A percentile compares a stretch with the other conserved stretches of the same genome.
phyloP scores from a whole-genome alignment of 2,329 filamentous ascomycete genomes.

The Aspergillus quadrilineatus region DNA sequence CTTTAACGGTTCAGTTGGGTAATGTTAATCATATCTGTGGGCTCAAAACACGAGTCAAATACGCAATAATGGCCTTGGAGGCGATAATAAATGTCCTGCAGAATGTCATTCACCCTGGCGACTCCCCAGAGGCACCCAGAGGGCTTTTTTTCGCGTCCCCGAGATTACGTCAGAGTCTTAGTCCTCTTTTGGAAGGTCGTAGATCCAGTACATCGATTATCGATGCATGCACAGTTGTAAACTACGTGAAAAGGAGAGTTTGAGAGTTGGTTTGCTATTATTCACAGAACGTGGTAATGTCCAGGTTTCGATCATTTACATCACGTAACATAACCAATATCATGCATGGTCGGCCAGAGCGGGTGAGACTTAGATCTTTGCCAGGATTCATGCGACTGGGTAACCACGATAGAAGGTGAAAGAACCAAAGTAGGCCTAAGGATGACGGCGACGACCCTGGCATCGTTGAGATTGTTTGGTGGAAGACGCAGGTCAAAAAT shows the following conservation, averaged over 20 bases:
- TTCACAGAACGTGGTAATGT: not conserved
- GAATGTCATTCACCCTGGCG: too few relatives aligned
- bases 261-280: not conserved
- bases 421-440: conserved; percentile 5
- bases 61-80: not conserved
- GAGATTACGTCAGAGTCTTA: conserved; percentile 11
- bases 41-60: not conserved
- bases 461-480: not conserved
- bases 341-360: conserved; percentile 1
- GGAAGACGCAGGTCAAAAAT: conserved; percentile 6
- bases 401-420: conserved; percentile 8
- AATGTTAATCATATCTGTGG: not conserved
- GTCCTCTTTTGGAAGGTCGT: conserved; percentile 1
- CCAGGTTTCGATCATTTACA: not conserved
- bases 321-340: conserved; percentile 6
- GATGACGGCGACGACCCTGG: conserved; percentile 22
- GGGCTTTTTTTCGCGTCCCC: not conserved
- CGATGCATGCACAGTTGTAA: too few relatives aligned
- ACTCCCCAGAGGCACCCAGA: not conserved
- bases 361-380: not conserved
- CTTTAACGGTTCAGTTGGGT: not conserved
- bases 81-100: too few relatives aligned
- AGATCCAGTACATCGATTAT: not conserved
- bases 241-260: too few relatives aligned
- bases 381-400: conserved; percentile 1